Percentiles rank a stretch among this genome's conserved stretches.
Conservation (phyloP, 2,329 filamentous ascomycete genomes). For the Paraconiothyrium sp. region DNA sequence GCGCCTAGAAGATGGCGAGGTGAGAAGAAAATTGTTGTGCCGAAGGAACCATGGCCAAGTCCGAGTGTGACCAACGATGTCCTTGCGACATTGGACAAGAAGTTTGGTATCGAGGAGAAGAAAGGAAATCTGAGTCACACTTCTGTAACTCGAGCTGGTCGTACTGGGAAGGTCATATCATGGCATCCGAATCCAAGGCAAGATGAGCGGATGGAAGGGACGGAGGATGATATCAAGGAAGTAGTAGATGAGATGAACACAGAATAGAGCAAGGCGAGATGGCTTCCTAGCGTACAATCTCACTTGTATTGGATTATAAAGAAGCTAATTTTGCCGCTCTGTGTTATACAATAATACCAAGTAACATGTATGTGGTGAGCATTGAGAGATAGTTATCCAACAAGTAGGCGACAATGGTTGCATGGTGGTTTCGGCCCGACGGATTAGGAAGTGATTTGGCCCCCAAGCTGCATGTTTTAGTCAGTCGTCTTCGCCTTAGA, state of each 20-base stretch:
- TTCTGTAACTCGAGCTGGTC: neutral
- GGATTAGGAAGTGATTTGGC: too few relatives aligned
- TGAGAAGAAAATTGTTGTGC: slow-evolving; percentile 53
- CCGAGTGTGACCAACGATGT: slow-evolving; percentile 14
- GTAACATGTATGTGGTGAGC: too few relatives aligned
- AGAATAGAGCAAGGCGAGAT: neutral
- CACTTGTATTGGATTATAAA: neutral
- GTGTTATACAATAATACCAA: too few relatives aligned
- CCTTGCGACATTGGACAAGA: slow-evolving; percentile 16
- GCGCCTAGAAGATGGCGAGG: slow-evolving; percentile 60
- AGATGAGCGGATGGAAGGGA: neutral
- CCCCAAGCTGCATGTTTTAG: too few relatives aligned
- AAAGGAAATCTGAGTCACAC: neutral
- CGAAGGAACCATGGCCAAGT: slow-evolving; percentile 18
- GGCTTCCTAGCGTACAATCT: neutral
- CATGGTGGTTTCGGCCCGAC: too few relatives aligned
- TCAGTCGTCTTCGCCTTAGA: too few relatives aligned
- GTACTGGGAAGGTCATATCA: neutral
- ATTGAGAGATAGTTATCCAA: too few relatives aligned
- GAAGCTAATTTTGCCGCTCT: too few relatives aligned
- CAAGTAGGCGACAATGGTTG: too few relatives aligned
- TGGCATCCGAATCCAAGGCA: neutral
- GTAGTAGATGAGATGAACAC: neutral
- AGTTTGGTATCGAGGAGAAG: slow-evolving; percentile 37
- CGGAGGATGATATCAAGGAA: neutral